Base-by-base conservation (phyloP, 78 protist genomes). In the Dictyostelium discoideum region DNA sequence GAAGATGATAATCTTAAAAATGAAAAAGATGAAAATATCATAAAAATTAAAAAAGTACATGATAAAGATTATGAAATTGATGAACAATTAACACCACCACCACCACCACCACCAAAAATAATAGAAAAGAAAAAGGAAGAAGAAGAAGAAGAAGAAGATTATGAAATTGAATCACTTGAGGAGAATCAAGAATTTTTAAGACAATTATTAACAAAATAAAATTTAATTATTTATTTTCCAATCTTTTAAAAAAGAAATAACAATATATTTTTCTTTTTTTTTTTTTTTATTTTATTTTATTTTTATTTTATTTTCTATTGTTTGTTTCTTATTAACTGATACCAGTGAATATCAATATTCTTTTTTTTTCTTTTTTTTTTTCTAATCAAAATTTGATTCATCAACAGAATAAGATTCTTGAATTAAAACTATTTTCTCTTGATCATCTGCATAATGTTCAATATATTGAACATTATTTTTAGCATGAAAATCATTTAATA, bases 161-260 rank as follows among this genome's bases (percentile, higher is more conserved):
- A 42, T 13, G 85, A 81, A 48, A 44, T 40, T 16, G 60, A 39
- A 79, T 40, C 57, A 8, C 13, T 79, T 7, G 65, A 79, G 24
- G 85, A n/a, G 10, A 79, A 79, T 24, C 85, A 79, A 79, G 85
- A 79, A 8, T 79, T 79, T 39, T 40, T 79, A 42, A 22, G 20
- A n/a, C 85, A 79, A 42, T 79, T 79, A 79, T 46, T 79, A 46
- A 7, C 77, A 69, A 69, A 69, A 69, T 69, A 69, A 69, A 69
- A 11, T 69, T 69, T 32, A 32, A 32, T 26, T 69, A 24, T 26
- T 24, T 24, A 22, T 69, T n/a, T 24, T 63, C 7, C 11, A 2
- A 13, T 11, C 10, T 11, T 11, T 50, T 9, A n/a, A 65, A n/a
- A 65, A 65, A 65, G 32, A 20, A 65, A 65, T 7, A n/a, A 65